These are phyloP conservation scores for Trichoderma polysporum DNA, from an alignment of 2,329 filamentous ascomycete species.

Conservation along the genomic window DNA sequence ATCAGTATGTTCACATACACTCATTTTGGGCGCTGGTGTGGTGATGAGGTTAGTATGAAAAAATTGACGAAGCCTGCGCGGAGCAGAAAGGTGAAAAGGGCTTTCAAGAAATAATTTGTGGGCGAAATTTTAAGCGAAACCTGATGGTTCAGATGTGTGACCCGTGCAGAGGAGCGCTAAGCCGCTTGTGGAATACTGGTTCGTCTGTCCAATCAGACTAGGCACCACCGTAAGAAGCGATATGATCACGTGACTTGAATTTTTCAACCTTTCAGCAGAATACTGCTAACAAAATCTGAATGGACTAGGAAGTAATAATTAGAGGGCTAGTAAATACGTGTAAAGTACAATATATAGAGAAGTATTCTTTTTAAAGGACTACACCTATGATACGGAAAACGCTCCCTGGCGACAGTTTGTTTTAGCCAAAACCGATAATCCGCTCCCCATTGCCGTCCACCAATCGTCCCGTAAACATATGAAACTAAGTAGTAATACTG, in stretches of 20 bases:
- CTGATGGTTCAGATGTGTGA: constrained; percentile 27
- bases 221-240: not conserved
- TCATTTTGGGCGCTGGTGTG: constrained; percentile 42
- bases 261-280: not conserved
- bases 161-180: constrained; percentile 26
- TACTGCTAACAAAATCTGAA: too few species aligned
- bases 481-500: constrained; percentile 21
- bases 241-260: not conserved
- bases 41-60: constrained; percentile 39
- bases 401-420: constrained; percentile 28
- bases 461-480: constrained; percentile 27
- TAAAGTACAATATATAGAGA: not conserved
- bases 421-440: constrained; percentile 32
- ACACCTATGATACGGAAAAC: constrained; percentile 27
- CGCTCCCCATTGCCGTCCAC: constrained; percentile 17
- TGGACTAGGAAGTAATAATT: not conserved
- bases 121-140: constrained; percentile 42
- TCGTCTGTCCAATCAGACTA: not conserved
- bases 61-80: constrained; percentile 37
- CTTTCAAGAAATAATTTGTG: constrained; percentile 35
- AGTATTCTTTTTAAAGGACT: constrained; percentile 10
- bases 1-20: constrained; percentile 35
- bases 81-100: constrained; percentile 32
- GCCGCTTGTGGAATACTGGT: not conserved
- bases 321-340: not conserved